These are phyloP conservation scores for Trichoderma virens DNA, from an alignment of 495 filamentous ascomycete species.

Conservation along the genomic window DNA sequence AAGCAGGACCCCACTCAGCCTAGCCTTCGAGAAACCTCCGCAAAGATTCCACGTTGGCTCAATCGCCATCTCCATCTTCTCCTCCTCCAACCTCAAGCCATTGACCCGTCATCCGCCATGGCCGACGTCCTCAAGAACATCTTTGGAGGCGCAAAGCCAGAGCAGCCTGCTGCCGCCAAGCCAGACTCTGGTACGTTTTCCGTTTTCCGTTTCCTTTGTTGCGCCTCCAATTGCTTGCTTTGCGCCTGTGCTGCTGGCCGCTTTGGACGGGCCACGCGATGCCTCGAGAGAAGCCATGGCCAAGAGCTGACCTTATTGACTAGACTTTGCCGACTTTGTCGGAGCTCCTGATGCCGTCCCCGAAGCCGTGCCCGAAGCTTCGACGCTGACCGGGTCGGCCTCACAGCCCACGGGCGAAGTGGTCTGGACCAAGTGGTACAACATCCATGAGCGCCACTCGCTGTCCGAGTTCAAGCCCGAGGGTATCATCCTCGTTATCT, in stretches of 20 bases:
- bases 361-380: constrained; percentile 29
- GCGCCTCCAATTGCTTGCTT: constrained; percentile 1
- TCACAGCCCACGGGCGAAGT: constrained; percentile 39
- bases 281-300: no score
- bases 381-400: constrained; percentile 21
- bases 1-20: not conserved
- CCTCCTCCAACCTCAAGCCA: constrained; percentile 9
- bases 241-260: constrained; percentile 8
- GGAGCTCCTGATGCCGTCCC: constrained; percentile 55
- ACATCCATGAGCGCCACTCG: constrained; percentile 81
- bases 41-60: constrained; percentile 9
- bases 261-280: no score
- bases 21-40: not conserved
- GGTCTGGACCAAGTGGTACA: constrained; percentile 93
- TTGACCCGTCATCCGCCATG: constrained; percentile 39
- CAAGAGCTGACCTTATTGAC: not conserved
- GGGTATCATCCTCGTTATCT: constrained; percentile 67
- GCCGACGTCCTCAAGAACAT: constrained; percentile 61
- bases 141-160: constrained; percentile 55
- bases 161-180: constrained; percentile 37
- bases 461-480: constrained; percentile 80
- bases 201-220: not conserved
- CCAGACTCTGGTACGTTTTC: constrained; percentile 53
- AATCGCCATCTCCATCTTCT: constrained; percentile 8
- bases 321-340: constrained; percentile 77